Evolutionary conservation across 306 rosid species (phyloP).

Genomic region (Dalbergia cultrata): DNA sequence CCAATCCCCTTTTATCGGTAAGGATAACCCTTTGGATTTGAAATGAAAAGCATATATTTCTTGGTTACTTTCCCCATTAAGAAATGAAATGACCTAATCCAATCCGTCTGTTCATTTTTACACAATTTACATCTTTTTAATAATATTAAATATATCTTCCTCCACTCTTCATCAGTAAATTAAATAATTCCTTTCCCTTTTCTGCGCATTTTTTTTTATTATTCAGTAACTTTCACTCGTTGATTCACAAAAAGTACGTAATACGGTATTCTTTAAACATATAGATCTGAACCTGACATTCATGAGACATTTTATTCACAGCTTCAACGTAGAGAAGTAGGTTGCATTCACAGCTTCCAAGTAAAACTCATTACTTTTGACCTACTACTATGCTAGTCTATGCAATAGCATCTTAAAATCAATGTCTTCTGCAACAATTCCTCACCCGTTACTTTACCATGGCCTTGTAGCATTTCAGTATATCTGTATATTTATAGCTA

Average conservation of each 20-base stretch:
- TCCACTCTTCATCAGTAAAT: slow-evolving; percentile 27
- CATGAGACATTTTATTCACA: slow-evolving; percentile 23
- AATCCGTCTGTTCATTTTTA: background rate
- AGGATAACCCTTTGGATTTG: slow-evolving; percentile 7
- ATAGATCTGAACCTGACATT: slow-evolving; percentile 38
- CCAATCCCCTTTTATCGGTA: background rate
- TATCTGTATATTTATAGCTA: background rate
- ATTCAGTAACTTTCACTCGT: slow-evolving; percentile 3
- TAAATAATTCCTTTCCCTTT: slow-evolving; percentile 29
- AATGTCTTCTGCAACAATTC: slow-evolving; percentile 35
- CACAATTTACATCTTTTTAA: background rate
- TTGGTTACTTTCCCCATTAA: background rate
- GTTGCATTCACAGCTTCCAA: slow-evolving; percentile 9
- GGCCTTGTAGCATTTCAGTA: slow-evolving; percentile 11
- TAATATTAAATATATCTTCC: background rate
- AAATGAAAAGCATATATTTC: slow-evolving; percentile 23
- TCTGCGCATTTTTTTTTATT: slow-evolving; percentile 1
- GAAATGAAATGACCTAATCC: slow-evolving; percentile 29
- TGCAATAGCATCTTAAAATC: slow-evolving; percentile 6
- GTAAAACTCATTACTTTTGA: slow-evolving; percentile 43
- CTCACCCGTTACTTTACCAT: slow-evolving; percentile 27
- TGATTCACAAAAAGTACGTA: slow-evolving; percentile 15
- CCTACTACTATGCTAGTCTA: slow-evolving; percentile 32
- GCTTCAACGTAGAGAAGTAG: slow-evolving; percentile 37
- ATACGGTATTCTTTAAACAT: background rate